Conservation (phyloP, 352 stramenopile species). For the Plasmopara muralis region DNA sequence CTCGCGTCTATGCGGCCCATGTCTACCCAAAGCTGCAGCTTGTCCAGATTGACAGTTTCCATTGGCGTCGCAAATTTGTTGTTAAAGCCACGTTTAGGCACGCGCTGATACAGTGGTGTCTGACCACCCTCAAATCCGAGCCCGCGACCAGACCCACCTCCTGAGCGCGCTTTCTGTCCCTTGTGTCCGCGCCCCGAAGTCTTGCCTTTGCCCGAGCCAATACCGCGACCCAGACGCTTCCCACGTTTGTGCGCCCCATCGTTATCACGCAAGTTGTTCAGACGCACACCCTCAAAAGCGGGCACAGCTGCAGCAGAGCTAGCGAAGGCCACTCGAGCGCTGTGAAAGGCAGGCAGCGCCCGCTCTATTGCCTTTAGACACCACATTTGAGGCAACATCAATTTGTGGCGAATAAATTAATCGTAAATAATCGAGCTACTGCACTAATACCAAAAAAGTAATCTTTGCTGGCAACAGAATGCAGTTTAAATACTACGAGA, state of each 20-base stretch:
- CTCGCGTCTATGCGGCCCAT: slow-evolving; percentile 91
- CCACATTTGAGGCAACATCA: slow-evolving; percentile 29
- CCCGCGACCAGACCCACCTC: slow-evolving; percentile 72
- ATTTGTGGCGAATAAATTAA: slow-evolving; percentile 14
- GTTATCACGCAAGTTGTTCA: slow-evolving; percentile 86
- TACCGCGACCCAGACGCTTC: slow-evolving; percentile 89
- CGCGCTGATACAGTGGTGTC: slow-evolving; percentile 94
- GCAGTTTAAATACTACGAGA: no score
- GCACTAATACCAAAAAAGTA: not conserved
- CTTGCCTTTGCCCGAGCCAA: slow-evolving; percentile 91
- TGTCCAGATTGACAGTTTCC: slow-evolving; percentile 90
- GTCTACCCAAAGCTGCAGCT: slow-evolving; percentile 94
- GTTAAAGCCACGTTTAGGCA: slow-evolving; percentile 99
- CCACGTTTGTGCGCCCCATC: slow-evolving; percentile 81
- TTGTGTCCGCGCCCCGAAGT: slow-evolving; percentile 97
- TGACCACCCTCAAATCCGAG: slow-evolving; percentile 97
- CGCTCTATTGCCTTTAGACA: slow-evolving; percentile 51
- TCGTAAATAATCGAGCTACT: slow-evolving; percentile 11
- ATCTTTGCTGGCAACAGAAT: not conserved
- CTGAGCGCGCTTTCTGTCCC: slow-evolving; percentile 92
- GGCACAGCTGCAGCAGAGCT: slow-evolving; percentile 43
- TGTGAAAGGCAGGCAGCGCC: slow-evolving; percentile 33
- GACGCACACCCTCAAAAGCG: slow-evolving; percentile 42
- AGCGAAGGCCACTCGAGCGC: slow-evolving; percentile 25
- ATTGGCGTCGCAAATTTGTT: slow-evolving; percentile 89